Percentiles rank a stretch among this genome's conserved stretches.
Conservation (phyloP, 352 stramenopile genomes). For the Pythium scleroteichum region DNA sequence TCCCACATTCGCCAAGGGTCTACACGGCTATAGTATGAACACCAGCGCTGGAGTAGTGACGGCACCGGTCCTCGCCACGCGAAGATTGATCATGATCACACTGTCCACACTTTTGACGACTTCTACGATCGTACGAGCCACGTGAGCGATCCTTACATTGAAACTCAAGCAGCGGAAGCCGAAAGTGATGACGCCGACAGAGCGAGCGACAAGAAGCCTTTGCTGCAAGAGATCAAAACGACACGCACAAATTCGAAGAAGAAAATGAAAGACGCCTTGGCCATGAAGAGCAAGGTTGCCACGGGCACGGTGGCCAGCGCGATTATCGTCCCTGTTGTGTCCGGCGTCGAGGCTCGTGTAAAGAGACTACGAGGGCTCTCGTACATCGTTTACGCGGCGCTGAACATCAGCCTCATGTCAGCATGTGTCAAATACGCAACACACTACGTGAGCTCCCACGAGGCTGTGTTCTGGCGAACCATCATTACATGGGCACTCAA, state of each 20-base stretch:
- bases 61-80: constrained; percentile 20
- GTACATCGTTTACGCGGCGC: constrained; percentile 48
- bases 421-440: constrained; percentile 66
- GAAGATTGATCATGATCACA: constrained; percentile 19
- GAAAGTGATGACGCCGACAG: not conserved
- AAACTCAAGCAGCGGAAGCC: not conserved
- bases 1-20: constrained; percentile 14
- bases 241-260: constrained; percentile 29
- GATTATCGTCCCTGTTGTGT: constrained; percentile 24
- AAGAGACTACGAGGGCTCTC: constrained; percentile 37
- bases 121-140: constrained; percentile 15
- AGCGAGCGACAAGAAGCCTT: constrained; percentile 17
- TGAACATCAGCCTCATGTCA: constrained; percentile 71
- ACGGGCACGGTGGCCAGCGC: not conserved
- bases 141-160: constrained; percentile 1
- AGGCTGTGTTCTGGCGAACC: constrained; percentile 64
- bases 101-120: constrained; percentile 29
- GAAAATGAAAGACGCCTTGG: constrained; percentile 11
- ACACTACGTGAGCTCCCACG: constrained; percentile 50
- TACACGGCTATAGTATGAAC: not conserved
- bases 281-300: constrained; percentile 1
- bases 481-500: constrained; percentile 51
- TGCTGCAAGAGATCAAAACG: constrained; percentile 26
- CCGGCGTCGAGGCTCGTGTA: constrained; percentile 8
- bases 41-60: not conserved